These are phyloP conservation scores for Mariannaea elegans DNA, from an alignment of 2,329 filamentous ascomycete species.

Conservation along the genomic window DNA sequence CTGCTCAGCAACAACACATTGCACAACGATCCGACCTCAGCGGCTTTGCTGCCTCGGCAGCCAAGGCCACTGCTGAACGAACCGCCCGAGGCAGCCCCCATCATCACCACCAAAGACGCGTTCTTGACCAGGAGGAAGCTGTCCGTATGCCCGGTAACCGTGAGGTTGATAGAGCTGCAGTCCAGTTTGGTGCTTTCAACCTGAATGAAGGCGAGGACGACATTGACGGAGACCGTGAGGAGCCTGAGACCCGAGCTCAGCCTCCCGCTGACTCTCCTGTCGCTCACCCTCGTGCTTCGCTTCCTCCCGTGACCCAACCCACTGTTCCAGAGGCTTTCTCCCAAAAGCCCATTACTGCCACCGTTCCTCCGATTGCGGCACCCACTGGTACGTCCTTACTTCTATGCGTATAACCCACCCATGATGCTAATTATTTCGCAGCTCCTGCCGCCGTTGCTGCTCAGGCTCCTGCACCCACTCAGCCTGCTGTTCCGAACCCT, in stretches of 20 bases:
- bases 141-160: slow-evolving; percentile 98
- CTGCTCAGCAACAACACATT: slow-evolving; percentile 69
- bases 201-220: slow-evolving; percentile 86
- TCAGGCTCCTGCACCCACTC: slow-evolving; percentile 42
- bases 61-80: slow-evolving; percentile 76
- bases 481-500: slow-evolving; percentile 64
- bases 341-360: slow-evolving; percentile 61
- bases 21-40: slow-evolving; percentile 63
- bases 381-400: slow-evolving; percentile 43
- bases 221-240: slow-evolving; percentile 93
- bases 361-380: slow-evolving; percentile 49
- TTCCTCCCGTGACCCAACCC: slow-evolving; percentile 76
- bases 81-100: slow-evolving; percentile 78
- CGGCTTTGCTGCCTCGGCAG: slow-evolving; percentile 81
- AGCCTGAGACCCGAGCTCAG: slow-evolving; percentile 92
- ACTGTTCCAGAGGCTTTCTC: slow-evolving; percentile 65
- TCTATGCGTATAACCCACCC: not conserved
- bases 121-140: slow-evolving; percentile 95
- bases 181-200: slow-evolving; percentile 96
- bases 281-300: slow-evolving; percentile 82
- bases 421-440: slow-evolving; percentile 25
- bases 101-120: slow-evolving; percentile 70
- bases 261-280: slow-evolving; percentile 93
- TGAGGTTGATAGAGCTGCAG: slow-evolving; percentile 89
- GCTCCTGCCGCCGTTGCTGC: slow-evolving; percentile 26